Percentiles rank a stretch among this genome's conserved stretches.
These are phyloP conservation scores for Prunus dulcis DNA, from an alignment of 306 rosid genomes.

Conservation along the genomic window DNA sequence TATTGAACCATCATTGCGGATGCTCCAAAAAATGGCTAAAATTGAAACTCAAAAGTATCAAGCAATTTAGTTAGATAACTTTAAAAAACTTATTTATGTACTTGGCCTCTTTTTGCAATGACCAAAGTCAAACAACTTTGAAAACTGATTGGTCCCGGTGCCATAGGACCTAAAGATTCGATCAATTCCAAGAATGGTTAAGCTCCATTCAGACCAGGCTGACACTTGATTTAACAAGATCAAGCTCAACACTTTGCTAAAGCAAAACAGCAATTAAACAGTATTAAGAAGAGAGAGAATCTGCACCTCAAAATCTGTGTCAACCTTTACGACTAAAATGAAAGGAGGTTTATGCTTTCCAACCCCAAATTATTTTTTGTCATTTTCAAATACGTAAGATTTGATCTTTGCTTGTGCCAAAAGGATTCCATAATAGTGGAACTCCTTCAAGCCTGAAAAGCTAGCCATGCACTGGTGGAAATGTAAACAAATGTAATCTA, in stretches of 20 bases:
- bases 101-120: background rate
- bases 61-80: background rate
- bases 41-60: slow-evolving; percentile 16
- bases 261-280: background rate
- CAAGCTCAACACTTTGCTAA: too few species aligned
- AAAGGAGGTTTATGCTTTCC: slow-evolving; percentile 13
- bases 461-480: slow-evolving; percentile 21
- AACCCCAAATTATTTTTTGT: slow-evolving; percentile 1
- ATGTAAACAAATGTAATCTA: slow-evolving; percentile 13
- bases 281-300: slow-evolving; percentile 4
- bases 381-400: background rate
- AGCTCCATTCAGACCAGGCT: background rate
- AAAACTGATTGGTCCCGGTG: background rate
- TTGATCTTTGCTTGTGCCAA: slow-evolving; percentile 26
- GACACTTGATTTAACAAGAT: background rate
- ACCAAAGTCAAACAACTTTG: background rate
- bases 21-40: background rate
- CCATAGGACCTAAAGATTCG: background rate
- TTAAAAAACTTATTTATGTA: too few species aligned
- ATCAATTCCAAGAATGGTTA: background rate
- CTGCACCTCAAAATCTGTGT: slow-evolving; percentile 4
- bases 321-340: slow-evolving; percentile 19
- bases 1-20: too few species aligned
- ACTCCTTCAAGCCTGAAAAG: slow-evolving; percentile 38
- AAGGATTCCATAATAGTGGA: slow-evolving; percentile 48